These are phyloP conservation scores for Macrolepiota dolichaula DNA, from an alignment of 768 basidiomycete species.

Conservation along the genomic window DNA sequence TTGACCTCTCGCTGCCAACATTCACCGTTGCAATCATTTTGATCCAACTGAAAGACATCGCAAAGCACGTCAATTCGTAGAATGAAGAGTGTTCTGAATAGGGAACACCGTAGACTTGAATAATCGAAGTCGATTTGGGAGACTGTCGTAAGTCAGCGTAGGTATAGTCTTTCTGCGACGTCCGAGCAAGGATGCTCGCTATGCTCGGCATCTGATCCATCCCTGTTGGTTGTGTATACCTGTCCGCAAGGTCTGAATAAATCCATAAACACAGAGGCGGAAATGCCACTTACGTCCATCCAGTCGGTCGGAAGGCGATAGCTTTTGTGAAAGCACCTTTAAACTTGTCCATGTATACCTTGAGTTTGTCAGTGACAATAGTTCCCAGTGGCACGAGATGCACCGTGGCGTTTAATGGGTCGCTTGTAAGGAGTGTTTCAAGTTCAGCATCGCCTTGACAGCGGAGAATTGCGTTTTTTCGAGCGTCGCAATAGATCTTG, in stretches of 20 bases:
- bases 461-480: constrained; percentile 78
- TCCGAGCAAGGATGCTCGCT: constrained; percentile 60
- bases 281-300: constrained; percentile 80
- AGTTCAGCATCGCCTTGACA: constrained; percentile 86
- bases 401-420: constrained; percentile 75
- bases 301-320: constrained; percentile 89
- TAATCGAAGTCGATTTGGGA: constrained; percentile 63
- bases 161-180: constrained; percentile 68
- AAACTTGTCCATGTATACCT: constrained; percentile 72
- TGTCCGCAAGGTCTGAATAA: constrained; percentile 21
- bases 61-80: constrained; percentile 93
- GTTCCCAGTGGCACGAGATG: constrained; percentile 81
- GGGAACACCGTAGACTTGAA: constrained; percentile 79
- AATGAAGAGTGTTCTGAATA: constrained; percentile 98
- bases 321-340: constrained; percentile 67
- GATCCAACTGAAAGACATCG: constrained; percentile 79
- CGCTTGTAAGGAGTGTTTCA: constrained; percentile 67
- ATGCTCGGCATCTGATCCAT: constrained; percentile 63
- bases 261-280: neutral
- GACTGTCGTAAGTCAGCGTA: constrained; percentile 63
- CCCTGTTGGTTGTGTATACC: constrained; percentile 66
- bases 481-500: constrained; percentile 86
- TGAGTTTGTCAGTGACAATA: constrained; percentile 75
- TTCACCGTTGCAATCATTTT: constrained; percentile 97
- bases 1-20: constrained; percentile 65